phyloP scores from a whole-genome alignment of 352 stramenopile species.

The Phytophthora meadii region DNA sequence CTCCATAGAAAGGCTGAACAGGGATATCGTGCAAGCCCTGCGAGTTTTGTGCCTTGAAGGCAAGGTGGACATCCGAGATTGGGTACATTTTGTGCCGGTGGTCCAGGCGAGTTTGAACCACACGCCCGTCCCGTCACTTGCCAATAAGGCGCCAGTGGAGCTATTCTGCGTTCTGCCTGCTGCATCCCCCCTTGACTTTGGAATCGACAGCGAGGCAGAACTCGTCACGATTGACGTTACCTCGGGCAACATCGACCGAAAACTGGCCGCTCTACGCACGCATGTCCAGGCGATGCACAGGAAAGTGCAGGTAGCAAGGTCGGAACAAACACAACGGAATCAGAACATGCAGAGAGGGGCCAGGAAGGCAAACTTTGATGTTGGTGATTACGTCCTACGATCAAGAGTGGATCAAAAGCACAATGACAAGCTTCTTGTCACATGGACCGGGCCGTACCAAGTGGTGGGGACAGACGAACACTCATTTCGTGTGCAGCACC shows the following conservation, averaged over 20 bases:
- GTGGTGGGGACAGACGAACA: slow-evolving; percentile 26
- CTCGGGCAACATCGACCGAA: too few species aligned
- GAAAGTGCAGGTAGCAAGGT: slow-evolving; percentile 1
- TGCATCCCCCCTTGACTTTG: not conserved
- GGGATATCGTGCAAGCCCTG: slow-evolving; percentile 38
- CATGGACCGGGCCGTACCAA: slow-evolving; percentile 38
- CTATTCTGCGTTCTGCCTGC: slow-evolving; percentile 26
- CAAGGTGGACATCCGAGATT: slow-evolving; percentile 23
- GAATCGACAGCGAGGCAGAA: not conserved
- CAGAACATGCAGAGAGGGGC: slow-evolving; percentile 14
- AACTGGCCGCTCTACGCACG: not conserved
- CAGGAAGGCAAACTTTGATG: slow-evolving; percentile 23
- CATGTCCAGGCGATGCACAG: slow-evolving; percentile 24
- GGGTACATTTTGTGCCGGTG: slow-evolving; percentile 18
- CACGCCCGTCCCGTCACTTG: slow-evolving; percentile 17
- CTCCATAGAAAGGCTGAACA: slow-evolving; percentile 36
- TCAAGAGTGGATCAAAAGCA: slow-evolving; percentile 39
- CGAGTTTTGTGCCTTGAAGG: slow-evolving; percentile 2
- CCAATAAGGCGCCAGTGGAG: slow-evolving; percentile 25
- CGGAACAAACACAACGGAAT: slow-evolving; percentile 17
- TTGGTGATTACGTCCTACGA: slow-evolving; percentile 40
- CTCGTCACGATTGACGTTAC: too few species aligned
- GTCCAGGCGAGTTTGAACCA: too few species aligned
- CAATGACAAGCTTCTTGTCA: slow-evolving; percentile 36
- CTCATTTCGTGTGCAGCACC: slow-evolving; percentile 27